phyloP scores from a whole-genome alignment of 1,284 basidiomycete species.

The Hymenochaete sp. region DNA sequence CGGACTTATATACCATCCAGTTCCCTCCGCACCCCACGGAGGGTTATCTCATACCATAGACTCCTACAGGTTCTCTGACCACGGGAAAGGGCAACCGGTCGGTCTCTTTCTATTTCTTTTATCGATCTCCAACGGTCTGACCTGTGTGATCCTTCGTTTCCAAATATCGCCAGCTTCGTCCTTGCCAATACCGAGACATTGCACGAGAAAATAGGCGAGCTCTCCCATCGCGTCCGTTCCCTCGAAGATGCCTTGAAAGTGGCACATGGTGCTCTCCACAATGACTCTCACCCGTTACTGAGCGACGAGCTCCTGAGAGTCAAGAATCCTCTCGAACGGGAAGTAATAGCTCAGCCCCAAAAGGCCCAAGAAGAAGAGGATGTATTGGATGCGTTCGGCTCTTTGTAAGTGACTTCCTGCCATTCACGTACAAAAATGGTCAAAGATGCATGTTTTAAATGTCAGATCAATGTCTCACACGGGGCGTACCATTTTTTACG shows the following conservation, averaged over 20 bases:
- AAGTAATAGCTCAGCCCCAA: constrained; percentile 33
- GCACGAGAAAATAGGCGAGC: constrained; percentile 54
- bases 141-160: background rate
- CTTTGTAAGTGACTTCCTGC: constrained; percentile 43
- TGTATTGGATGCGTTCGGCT: constrained; percentile 52
- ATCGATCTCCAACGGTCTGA: constrained; percentile 1
- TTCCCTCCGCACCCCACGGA: constrained; percentile 18
- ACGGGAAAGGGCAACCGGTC: constrained; percentile 37
- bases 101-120: constrained; percentile 14
- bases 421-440: background rate
- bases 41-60: constrained; percentile 16
- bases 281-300: constrained; percentile 46
- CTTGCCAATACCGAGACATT: constrained; percentile 59
- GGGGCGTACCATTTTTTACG: constrained; percentile 56
- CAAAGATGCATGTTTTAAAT: constrained; percentile 9
- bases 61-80: constrained; percentile 35
- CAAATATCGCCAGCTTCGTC: constrained; percentile 51
- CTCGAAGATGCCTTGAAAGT: constrained; percentile 55
- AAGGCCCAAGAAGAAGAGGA: constrained; percentile 39
- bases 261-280: constrained; percentile 38
- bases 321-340: constrained; percentile 55
- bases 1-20: constrained; percentile 10
- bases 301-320: constrained; percentile 51
- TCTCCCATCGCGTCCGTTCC: constrained; percentile 50
- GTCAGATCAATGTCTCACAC: constrained; percentile 49